Evolutionary conservation across 495 filamentous ascomycete genomes (phyloP), one percentile per base, ranked within the genome.

Genomic region (Aspergillus panamensis): DNA sequence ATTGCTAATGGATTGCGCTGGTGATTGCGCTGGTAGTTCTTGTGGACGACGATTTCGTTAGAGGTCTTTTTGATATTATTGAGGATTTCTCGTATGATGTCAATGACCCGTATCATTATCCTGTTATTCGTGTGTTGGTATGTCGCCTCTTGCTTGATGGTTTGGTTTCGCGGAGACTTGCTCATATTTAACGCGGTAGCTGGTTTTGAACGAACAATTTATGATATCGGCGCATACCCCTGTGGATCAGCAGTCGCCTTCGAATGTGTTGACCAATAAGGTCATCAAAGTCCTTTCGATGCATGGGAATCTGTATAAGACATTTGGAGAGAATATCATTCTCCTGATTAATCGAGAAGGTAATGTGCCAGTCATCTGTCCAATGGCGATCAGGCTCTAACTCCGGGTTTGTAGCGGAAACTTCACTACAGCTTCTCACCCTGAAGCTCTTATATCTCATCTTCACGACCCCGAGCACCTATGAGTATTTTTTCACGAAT

Each of bases 401-500:
- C 61, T 13, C 12, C 7, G 14, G 45, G 44, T 33, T 14, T 52
- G 29, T 50, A 84, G 82, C 77, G 49, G 92, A 97, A 67, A 94
- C 92, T 4, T 91, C 90, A 5, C 81, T 96, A 30, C 94, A 98
- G 69, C 83, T 98, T 16, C 82, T 98, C 4, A 97, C 96, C 51
- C 81, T 98, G 44, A 98, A 98, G 67, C 84, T 97, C 16, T 79
- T 98, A 29, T 98, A 96, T 71, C 84, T 98, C 40, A 82, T 97
- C 9, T 97, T 97, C 73, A 96, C 91, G 9, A 97, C 90, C 12
- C 82, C 84, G 4, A 82, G 88, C 29, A 98, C 95, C 1, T 88
- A 92, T 70, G 94, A 98, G 70, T 98, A 97, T 71, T 98, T 98
- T 71, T 98, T 96, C 66, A 96, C 90, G 17, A 98, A 98, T 69